Base-by-base conservation (phyloP, 2,329 filamentous ascomycete genomes). In the Aspergillus cejpii region DNA sequence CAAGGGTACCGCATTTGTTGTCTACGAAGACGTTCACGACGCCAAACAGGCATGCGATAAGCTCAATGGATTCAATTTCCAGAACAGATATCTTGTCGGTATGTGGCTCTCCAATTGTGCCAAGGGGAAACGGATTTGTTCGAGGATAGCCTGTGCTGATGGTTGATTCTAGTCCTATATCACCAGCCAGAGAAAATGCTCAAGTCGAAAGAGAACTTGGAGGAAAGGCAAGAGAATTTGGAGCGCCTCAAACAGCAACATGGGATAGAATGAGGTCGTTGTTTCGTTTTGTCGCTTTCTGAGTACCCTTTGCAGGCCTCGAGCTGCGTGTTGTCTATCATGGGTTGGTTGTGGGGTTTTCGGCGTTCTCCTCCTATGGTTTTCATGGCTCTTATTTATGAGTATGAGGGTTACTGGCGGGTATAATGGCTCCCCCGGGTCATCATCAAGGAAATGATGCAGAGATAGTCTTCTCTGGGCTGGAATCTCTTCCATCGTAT, bases 31-130 rank as follows among this genome's bases (percentile, higher is more conserved):
- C 79, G 91, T 97, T 59, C 86, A 92, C 80, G 92, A 98, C 78
- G 90, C 92, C 58, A 98, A 98, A 76, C 84, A 89, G 73, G 92
- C 92, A 65, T 97, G 92, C 78, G 92, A 98, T 77, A 96, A 97
- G 77, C 79, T 98, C 70, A 98, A 98, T 77, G 92, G 92, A 68
- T 98, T 94, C 83, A 98, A 98, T 77, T 98, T 98, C 72, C 92
- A 98, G 77, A 95, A 91, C 74, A 86, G 92, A 68, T 98, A 98
- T 73, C 87, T 98, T 61, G 92, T 98, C 64, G 89, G 88, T 94
- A 80, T 51, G 87, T 81, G 23, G 37, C 31, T 20, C 19, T 6
- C 23, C 6, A 8, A 19, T 24, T n/a, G 14, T 5, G 12, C 20
- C 6, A n/a, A 19, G 17, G n/a, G 8, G 36, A 36, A 31, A 8